Evolutionary conservation across 2,329 filamentous ascomycete genomes (phyloP).

Genomic region (Claviceps sp.): DNA sequence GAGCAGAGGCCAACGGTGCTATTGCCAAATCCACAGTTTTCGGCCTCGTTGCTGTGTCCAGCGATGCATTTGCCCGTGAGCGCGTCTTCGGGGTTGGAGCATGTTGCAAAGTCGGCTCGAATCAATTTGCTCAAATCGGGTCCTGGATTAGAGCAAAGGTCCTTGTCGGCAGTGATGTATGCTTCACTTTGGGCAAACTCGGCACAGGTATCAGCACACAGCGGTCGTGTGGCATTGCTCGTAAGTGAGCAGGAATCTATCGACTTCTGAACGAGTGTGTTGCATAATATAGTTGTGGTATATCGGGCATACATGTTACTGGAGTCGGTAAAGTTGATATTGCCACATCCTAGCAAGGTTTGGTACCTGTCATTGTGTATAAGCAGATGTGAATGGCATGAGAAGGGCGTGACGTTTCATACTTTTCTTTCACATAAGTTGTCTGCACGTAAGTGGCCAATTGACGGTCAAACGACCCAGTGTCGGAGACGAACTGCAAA

Average conservation of each 20-base stretch:
- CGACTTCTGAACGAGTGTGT: slow-evolving; percentile 85
- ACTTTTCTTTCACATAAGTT: slow-evolving; percentile 68
- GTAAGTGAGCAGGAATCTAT: slow-evolving; percentile 54
- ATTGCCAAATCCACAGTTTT: slow-evolving; percentile 73
- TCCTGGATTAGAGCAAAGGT: slow-evolving; percentile 56
- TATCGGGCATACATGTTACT: slow-evolving; percentile 82
- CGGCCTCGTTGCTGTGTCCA: slow-evolving; percentile 65
- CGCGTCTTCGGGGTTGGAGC: slow-evolving; percentile 67
- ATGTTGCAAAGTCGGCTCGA: slow-evolving; percentile 83
- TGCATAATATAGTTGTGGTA: slow-evolving; percentile 85
- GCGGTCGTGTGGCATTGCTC: slow-evolving; percentile 49
- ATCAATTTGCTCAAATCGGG: slow-evolving; percentile 61
- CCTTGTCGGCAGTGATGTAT: slow-evolving; percentile 59
- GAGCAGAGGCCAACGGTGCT: slow-evolving; percentile 67
- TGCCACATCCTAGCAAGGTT: slow-evolving; percentile 64
- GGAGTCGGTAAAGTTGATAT: slow-evolving; percentile 64
- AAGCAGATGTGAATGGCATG: background rate
- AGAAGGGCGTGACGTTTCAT: slow-evolving; percentile 11
- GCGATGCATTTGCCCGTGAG: slow-evolving; percentile 63
- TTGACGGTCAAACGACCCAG: slow-evolving; percentile 62
- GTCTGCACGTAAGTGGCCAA: slow-evolving; percentile 60
- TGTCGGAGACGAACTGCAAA: slow-evolving; percentile 65
- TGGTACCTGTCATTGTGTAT: slow-evolving; percentile 50
- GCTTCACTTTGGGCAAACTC: slow-evolving; percentile 82
- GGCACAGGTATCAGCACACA: slow-evolving; percentile 84